phyloP scores from a whole-genome alignment of 1,139 yeast genomes.

The Saccharomycopsis hybrid region DNA sequence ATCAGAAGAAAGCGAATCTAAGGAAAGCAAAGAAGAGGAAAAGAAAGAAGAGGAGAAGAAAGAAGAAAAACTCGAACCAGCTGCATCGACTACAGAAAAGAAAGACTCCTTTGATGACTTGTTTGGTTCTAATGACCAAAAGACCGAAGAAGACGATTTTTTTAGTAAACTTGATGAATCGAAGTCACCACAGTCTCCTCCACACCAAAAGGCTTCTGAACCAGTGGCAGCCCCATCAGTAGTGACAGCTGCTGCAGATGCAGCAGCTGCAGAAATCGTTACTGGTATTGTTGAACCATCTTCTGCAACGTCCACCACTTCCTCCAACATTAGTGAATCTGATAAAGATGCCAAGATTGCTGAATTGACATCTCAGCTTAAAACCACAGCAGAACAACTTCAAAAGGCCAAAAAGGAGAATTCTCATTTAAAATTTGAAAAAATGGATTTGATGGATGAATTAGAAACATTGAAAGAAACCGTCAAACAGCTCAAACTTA shows the following conservation, averaged over 20 bases:
- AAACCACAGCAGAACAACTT: slow-evolving; percentile 20
- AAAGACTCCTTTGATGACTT: slow-evolving; percentile 15
- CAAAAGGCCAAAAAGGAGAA: slow-evolving; percentile 28
- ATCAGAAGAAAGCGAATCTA: slow-evolving; percentile 23
- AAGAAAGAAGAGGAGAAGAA: slow-evolving; percentile 9
- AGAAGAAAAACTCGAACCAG: slow-evolving; percentile 8
- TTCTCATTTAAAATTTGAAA: slow-evolving; percentile 33
- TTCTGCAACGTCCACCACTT: too few relatives aligned
- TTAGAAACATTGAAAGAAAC: slow-evolving; percentile 33
- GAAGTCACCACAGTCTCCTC: neutral
- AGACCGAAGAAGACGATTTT: slow-evolving; percentile 13
- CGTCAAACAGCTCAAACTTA: slow-evolving; percentile 23
- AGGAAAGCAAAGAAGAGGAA: slow-evolving; percentile 13
- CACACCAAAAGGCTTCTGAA: neutral
- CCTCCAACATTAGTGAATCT: neutral
- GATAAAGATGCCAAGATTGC: slow-evolving; percentile 23
- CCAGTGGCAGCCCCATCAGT: neutral
- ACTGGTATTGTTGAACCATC: too few relatives aligned
- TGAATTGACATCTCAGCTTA: slow-evolving; percentile 22
- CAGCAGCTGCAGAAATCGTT: neutral
- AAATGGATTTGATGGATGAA: slow-evolving; percentile 43
- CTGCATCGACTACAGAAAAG: slow-evolving; percentile 10
- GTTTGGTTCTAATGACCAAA: slow-evolving; percentile 10
- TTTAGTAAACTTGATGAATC: slow-evolving; percentile 14
- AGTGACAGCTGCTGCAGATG: neutral